Evolutionary conservation across 306 rosid genomes (phyloP), one percentile per base, ranked within the genome.

Genomic region (Cucumis cinereus): DNA sequence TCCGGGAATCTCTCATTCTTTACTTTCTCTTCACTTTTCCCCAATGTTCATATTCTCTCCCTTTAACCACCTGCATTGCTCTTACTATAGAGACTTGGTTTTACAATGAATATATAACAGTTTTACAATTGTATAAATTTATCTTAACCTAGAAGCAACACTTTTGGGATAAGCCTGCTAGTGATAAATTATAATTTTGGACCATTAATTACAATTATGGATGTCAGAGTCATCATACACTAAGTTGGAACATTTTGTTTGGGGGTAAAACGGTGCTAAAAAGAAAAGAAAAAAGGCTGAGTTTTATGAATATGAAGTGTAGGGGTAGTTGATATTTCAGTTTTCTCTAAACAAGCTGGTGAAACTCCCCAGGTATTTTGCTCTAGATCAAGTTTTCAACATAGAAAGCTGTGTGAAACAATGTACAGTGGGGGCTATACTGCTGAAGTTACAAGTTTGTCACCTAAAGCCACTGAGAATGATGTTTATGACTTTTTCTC

Each of bases 351-450:
- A 67, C 22, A 11, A 40, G 17, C 33, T 67, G n/a, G 54, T 67
- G 28, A 5, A 66, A 10, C 28, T 38, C 52, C 43, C 8, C 43
- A 72, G 60, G 76, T 28, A 15, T 7, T 26, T 22, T 38, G 4
- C 41, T n/a, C 40, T 49, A 64, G 8, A 7, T 9, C 26, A 64
- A 36, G 23, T 17, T 22, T 41, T 73, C 49, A 5, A 10, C 33
- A 16, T 77, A 75, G 78, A 82, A 66, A 83, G 52, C 75, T 77
- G 68, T 74, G 73, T 23, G 17, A 78, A 73, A 82, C 62, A 55
- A 94, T 94, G 99, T 81, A 85, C 81, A 72, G 79, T 10, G 88
- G 84, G 78, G 90, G 91, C 66, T 94, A 88, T 86, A 84, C 90
- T 64, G 96, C 89, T 78, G 93, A 87, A 85, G 88, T 90, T 71